phyloP scores from a whole-genome alignment of 805 yeast species.

The Millerozyma miso region DNA sequence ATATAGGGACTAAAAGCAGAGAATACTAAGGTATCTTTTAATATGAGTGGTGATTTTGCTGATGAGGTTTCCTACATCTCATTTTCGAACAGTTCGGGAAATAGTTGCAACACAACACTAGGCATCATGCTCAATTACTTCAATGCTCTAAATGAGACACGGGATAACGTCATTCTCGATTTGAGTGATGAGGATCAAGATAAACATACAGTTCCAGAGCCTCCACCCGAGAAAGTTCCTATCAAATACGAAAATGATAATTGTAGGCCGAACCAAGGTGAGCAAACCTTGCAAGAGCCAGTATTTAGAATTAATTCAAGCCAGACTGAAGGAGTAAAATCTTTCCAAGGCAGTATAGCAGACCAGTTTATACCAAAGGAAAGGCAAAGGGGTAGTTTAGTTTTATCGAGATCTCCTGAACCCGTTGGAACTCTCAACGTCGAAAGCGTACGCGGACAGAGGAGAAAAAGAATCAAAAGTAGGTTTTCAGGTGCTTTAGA shows the following conservation, averaged over 20 bases:
- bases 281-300: neutral
- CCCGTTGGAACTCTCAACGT: neutral
- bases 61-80: slow-evolving; percentile 5
- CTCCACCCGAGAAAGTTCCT: neutral
- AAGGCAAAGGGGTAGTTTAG: slow-evolving; percentile 9
- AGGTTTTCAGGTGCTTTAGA: neutral
- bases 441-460: neutral
- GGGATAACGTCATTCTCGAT: neutral
- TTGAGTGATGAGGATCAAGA: neutral
- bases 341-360: slow-evolving; percentile 2
- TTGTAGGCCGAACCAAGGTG: neutral
- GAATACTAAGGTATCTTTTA: neutral
- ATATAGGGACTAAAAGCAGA: neutral
- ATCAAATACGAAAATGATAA: neutral
- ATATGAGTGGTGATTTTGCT: slow-evolving; percentile 4
- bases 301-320: neutral
- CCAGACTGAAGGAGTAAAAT: neutral
- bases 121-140: slow-evolving; percentile 3
- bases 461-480: neutral
- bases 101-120: neutral
- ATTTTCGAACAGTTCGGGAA: neutral
- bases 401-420: slow-evolving; percentile 1
- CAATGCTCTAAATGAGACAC: slow-evolving; percentile 1
- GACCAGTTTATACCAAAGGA: slow-evolving; percentile 8
- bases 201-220: neutral